Percentiles rank a stretch among this genome's conserved stretches.
Conservation (phyloP, 345 rosid species). For the Populus ilicifolia region DNA sequence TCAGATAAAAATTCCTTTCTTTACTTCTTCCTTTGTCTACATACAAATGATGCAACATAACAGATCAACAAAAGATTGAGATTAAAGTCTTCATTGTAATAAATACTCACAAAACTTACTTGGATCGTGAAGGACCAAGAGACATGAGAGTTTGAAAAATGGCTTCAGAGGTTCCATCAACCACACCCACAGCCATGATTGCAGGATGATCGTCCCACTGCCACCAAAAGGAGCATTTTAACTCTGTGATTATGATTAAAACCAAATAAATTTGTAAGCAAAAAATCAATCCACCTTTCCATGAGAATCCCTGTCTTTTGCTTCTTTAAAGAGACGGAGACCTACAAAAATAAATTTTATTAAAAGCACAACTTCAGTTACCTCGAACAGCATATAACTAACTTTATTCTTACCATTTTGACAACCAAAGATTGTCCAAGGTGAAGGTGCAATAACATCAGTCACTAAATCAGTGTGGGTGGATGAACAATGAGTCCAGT, state of each 20-base stretch:
- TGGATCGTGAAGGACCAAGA: slow-evolving; percentile 94
- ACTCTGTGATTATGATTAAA: slow-evolving; percentile 4
- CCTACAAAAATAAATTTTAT: slow-evolving; percentile 43
- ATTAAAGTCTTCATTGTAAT: neutral
- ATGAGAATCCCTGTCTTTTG: slow-evolving; percentile 69
- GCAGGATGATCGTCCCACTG: slow-evolving; percentile 99
- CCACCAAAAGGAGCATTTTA: slow-evolving; percentile 6
- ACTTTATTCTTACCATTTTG: slow-evolving; percentile 60
- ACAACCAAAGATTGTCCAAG: slow-evolving; percentile 94
- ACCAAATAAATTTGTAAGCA: slow-evolving; percentile 3
- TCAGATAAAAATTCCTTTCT: neutral
- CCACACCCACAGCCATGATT: slow-evolving; percentile 94
- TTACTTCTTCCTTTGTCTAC: neutral
- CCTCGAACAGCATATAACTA: neutral
- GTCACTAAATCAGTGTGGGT: slow-evolving; percentile 51
- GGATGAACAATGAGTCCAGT: slow-evolving; percentile 68
- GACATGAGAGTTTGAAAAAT: slow-evolving; percentile 90
- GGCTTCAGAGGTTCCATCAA: slow-evolving; percentile 88
- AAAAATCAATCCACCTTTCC: slow-evolving; percentile 51
- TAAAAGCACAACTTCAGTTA: slow-evolving; percentile 14
- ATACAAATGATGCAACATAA: neutral
- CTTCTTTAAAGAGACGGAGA: slow-evolving; percentile 85
- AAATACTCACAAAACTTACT: slow-evolving; percentile 41
- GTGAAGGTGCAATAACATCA: slow-evolving; percentile 92
- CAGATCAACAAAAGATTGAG: neutral